A percentile compares a stretch with the other conserved stretches of the same genome.
Evolutionary conservation across 2,329 filamentous ascomycete genomes (phyloP).

Genomic region (Parastagonospora nodorum): DNA sequence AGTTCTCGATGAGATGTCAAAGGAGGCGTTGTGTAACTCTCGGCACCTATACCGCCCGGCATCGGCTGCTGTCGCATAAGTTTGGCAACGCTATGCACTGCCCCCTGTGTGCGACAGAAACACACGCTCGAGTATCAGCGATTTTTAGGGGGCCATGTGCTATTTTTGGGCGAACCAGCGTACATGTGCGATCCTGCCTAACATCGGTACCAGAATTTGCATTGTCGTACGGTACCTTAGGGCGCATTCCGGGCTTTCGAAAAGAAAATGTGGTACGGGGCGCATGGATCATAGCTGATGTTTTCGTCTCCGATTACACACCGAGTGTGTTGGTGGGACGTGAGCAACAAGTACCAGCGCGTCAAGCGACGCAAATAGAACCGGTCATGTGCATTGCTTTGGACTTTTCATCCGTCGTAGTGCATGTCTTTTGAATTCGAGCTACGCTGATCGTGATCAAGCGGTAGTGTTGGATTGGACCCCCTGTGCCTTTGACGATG

Average conservation of each 20-base stretch:
- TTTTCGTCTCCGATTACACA: not conserved
- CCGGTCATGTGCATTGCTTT: too few relatives aligned
- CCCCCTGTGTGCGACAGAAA: not conserved
- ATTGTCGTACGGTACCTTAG: constrained; percentile 19
- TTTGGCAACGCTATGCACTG: constrained; percentile 1
- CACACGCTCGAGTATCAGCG: not conserved
- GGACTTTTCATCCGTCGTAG: too few relatives aligned
- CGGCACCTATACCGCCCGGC: constrained; percentile 14
- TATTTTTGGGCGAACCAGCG: constrained; percentile 8
- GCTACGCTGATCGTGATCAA: not conserved
- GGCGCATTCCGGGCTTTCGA: constrained; percentile 11
- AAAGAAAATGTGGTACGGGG: constrained; percentile 19
- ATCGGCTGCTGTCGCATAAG: constrained; percentile 16
- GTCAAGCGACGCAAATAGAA: too few relatives aligned
- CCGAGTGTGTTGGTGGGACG: not conserved
- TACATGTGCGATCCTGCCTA: constrained; percentile 5
- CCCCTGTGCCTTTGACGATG: constrained; percentile 8
- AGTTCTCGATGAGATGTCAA: constrained; percentile 24
- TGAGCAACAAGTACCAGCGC: not conserved
- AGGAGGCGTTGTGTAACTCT: constrained; percentile 25
- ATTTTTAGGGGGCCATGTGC: constrained; percentile 1
- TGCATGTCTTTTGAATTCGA: too few relatives aligned
- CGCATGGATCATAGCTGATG: constrained; percentile 6
- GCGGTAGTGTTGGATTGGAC: not conserved
- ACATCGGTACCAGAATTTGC: constrained; percentile 17